These are phyloP conservation scores for Vanrija humicola DNA, from an alignment of 1,284 basidiomycete species.

Conservation along the genomic window DNA sequence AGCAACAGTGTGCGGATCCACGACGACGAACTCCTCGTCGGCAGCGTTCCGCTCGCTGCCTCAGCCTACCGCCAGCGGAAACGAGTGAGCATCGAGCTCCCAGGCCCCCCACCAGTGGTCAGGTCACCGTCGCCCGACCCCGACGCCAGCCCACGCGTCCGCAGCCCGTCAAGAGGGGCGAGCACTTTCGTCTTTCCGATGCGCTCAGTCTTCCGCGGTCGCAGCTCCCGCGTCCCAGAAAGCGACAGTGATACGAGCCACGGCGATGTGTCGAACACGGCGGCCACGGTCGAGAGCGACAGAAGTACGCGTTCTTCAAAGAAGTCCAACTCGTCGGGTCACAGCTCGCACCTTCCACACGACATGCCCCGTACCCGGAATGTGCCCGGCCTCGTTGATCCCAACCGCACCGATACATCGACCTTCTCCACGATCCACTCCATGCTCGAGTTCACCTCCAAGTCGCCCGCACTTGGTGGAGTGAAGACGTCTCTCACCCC, in stretches of 20 bases:
- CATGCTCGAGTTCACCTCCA: too few relatives aligned
- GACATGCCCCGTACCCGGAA: not conserved
- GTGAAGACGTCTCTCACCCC: too few relatives aligned
- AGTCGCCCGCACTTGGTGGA: too few relatives aligned
- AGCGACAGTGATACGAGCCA: slow-evolving; percentile 6
- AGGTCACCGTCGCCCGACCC: not conserved
- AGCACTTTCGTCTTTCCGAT: slow-evolving; percentile 43
- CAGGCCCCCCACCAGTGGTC: too few relatives aligned
- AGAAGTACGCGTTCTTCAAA: not conserved
- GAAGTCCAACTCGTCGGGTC: not conserved
- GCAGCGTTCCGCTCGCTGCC: not conserved
- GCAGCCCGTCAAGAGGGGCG: not conserved
- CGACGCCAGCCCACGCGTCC: not conserved
- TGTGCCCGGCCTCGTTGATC: slow-evolving; percentile 36
- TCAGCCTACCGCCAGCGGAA: not conserved
- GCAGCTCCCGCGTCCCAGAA: too few relatives aligned
- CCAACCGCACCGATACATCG: slow-evolving; percentile 35
- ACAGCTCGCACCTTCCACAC: not conserved
- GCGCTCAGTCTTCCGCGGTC: slow-evolving; percentile 36
- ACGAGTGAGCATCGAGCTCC: too few relatives aligned
- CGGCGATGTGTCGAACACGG: too few relatives aligned
- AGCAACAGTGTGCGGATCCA: too few relatives aligned
- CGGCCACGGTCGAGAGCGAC: not conserved
- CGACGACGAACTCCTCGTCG: not conserved
- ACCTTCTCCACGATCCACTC: slow-evolving; percentile 4